Percentiles rank a stretch among this genome's conserved stretches.
These are phyloP conservation scores for Rhizopogon salebrosus DNA, from an alignment of 768 basidiomycete species.

Conservation along the genomic window DNA sequence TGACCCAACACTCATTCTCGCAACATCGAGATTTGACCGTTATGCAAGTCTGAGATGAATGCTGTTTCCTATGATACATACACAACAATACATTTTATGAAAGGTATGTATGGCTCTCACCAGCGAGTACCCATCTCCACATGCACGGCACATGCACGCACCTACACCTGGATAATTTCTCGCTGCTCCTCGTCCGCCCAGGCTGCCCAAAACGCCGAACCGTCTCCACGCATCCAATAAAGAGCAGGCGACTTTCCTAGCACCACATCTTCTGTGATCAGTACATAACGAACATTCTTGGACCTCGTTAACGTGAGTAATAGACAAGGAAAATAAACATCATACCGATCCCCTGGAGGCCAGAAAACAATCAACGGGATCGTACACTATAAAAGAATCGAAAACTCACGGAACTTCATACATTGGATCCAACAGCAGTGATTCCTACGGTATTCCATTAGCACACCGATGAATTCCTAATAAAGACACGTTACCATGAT, in stretches of 20 bases:
- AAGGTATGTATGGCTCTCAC: not conserved
- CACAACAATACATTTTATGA: not conserved
- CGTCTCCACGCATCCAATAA: constrained; percentile 74
- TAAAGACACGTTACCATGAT: constrained; percentile 56
- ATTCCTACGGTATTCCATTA: constrained; percentile 47
- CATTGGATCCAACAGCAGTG: constrained; percentile 83
- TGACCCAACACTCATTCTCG: not conserved
- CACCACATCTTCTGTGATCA: constrained; percentile 70
- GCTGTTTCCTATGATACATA: not conserved
- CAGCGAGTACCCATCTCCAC: not conserved
- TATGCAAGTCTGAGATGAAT: not conserved
- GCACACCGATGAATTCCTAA: not conserved
- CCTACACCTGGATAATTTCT: constrained; percentile 11
- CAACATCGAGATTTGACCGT: not conserved
- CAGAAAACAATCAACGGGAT: constrained; percentile 6
- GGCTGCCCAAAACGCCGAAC: constrained; percentile 66
- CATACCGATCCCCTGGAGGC: constrained; percentile 59
- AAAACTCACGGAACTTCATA: constrained; percentile 81
- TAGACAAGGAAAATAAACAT: constrained; percentile 2
- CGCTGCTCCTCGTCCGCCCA: constrained; percentile 65
- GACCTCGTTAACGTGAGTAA: constrained; percentile 6
- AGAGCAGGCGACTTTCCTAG: constrained; percentile 55
- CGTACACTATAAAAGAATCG: constrained; percentile 1
- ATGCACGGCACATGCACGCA: not conserved
- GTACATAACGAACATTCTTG: constrained; percentile 76